Evolutionary conservation across 192 early-diverging fungal species (phyloP).

Genomic region (Hyaloraphidium curvatum): DNA sequence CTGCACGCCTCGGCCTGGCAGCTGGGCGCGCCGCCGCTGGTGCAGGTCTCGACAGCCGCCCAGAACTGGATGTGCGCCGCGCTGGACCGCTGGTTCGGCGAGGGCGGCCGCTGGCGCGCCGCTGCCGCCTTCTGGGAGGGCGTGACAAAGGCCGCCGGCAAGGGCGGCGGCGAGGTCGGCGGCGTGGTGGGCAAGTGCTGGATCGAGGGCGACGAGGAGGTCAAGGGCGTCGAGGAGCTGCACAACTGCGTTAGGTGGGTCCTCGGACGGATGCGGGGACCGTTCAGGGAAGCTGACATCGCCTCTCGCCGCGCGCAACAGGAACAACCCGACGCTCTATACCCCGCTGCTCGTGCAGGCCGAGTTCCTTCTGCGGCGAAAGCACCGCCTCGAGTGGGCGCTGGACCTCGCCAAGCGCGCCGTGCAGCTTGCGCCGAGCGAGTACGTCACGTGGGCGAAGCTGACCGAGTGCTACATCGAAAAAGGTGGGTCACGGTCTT

Average conservation of each 20-base stretch:
- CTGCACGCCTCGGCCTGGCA: conserved; percentile 44
- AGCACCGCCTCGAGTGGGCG: conserved; percentile 55
- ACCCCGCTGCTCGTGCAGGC: conserved; percentile 73
- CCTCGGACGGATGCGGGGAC: too few species aligned
- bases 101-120: conserved; percentile 57
- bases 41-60: conserved; percentile 79
- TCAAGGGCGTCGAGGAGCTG: conserved; percentile 76
- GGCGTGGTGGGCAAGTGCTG: conserved; percentile 66
- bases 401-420: conserved; percentile 78
- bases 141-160: conserved; percentile 39
- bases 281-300: too few species aligned
- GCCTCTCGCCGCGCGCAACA: too few species aligned
- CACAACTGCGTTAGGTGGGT: conserved; percentile 61
- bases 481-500: conserved; percentile 26
- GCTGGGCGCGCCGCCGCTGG: conserved; percentile 78
- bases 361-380: conserved; percentile 65
- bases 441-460: conserved; percentile 90
- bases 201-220: conserved; percentile 69
- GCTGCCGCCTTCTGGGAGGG: conserved; percentile 70
- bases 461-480: conserved; percentile 86
- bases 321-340: conserved; percentile 63
- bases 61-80: conserved; percentile 80
- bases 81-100: conserved; percentile 73
- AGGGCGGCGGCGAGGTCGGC: conserved; percentile 74
- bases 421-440: conserved; percentile 83